Evolutionary conservation across 306 rosid genomes (phyloP).

Genomic region (Begonia masoniana): DNA sequence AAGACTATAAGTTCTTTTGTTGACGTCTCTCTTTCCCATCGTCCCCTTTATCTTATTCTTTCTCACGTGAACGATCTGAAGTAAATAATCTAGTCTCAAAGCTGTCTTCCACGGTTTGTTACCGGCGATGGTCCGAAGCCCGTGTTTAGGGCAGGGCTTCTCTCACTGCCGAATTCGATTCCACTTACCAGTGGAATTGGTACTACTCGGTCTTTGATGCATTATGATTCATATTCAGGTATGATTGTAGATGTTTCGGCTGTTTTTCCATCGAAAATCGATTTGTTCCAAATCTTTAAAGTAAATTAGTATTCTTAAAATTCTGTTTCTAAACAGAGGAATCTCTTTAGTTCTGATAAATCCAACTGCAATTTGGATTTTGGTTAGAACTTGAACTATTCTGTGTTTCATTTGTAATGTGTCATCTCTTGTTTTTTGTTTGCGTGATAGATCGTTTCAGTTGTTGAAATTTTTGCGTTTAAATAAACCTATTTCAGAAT

Average conservation of each 20-base stretch:
- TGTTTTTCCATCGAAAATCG: background rate
- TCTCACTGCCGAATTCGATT: too few relatives aligned
- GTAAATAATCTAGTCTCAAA: too few relatives aligned
- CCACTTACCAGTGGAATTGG: background rate
- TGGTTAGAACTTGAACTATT: slow-evolving; percentile 18
- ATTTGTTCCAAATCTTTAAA: background rate
- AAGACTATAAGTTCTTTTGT: background rate
- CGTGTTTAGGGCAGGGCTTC: too few relatives aligned
- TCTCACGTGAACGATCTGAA: too few relatives aligned
- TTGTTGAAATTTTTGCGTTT: background rate
- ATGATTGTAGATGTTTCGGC: background rate
- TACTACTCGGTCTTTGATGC: background rate
- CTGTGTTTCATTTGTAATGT: background rate
- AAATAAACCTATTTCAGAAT: slow-evolving; percentile 20
- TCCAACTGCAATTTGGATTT: slow-evolving; percentile 2
- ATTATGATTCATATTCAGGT: slow-evolving; percentile 35
- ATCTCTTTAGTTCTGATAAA: slow-evolving; percentile 11
- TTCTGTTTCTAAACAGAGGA: slow-evolving; percentile 19
- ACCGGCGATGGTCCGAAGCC: too few relatives aligned
- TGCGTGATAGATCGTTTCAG: background rate
- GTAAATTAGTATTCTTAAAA: too few relatives aligned
- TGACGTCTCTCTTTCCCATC: background rate
- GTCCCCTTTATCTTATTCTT: too few relatives aligned
- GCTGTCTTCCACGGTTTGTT: too few relatives aligned
- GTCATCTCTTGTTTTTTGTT: background rate